Evolutionary conservation across 2,329 filamentous ascomycete genomes (phyloP).

Genomic region (Diaporthe sp.): DNA sequence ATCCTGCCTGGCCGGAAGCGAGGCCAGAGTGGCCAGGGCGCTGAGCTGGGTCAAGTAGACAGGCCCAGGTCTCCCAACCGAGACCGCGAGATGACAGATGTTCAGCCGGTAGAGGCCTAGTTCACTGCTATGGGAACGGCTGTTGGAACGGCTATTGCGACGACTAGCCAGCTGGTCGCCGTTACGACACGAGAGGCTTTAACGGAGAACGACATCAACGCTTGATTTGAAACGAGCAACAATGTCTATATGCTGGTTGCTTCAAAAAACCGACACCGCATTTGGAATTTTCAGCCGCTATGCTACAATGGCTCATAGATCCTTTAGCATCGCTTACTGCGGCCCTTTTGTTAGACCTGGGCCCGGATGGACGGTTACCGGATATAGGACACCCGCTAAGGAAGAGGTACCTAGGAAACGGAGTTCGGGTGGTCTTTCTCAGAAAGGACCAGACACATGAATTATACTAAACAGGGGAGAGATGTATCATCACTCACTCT

Average conservation of each 20-base stretch:
- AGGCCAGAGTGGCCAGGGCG: conserved; percentile 77
- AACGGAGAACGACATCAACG: not conserved
- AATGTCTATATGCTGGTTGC: conserved; percentile 25
- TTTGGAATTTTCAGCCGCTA: conserved; percentile 6
- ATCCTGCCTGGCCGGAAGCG: conserved; percentile 78
- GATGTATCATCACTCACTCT: conserved; percentile 36
- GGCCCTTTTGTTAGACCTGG: conserved; percentile 15
- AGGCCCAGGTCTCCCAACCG: conserved; percentile 48
- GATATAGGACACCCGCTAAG: conserved; percentile 37
- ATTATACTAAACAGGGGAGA: conserved; percentile 26
- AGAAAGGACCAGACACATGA: conserved; percentile 23
- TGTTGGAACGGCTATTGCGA: conserved; percentile 7
- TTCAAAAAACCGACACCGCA: not conserved
- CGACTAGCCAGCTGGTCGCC: conserved; percentile 5
- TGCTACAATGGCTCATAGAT: conserved; percentile 17
- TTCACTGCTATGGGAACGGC: conserved; percentile 14
- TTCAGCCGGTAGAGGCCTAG: conserved; percentile 38
- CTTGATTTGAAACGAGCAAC: conserved; percentile 5
- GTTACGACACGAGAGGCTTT: not conserved
- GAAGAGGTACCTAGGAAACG: conserved; percentile 32
- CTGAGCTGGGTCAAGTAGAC: conserved; percentile 79
- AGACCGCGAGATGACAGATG: conserved; percentile 39
- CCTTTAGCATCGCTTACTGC: conserved; percentile 4
- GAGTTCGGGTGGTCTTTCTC: conserved; percentile 10
- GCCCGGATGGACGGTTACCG: conserved; percentile 9